Percentiles rank a stretch among this genome's conserved stretches.
These are phyloP conservation scores for Vaccinium corymbosum DNA, from an alignment of 148 eudicot genomes.

Conservation along the genomic window DNA sequence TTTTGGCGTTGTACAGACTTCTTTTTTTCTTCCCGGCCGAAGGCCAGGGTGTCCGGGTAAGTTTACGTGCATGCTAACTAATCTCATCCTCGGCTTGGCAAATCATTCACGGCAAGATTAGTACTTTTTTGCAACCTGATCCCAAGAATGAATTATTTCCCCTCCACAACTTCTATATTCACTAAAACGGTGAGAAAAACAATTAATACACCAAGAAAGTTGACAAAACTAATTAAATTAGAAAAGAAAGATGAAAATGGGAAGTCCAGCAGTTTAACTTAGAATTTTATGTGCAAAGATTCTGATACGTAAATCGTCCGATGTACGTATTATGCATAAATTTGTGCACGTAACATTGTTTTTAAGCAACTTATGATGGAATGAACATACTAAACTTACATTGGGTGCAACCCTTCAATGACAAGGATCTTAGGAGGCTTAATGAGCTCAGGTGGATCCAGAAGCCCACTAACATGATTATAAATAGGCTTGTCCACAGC, in stretches of 20 bases:
- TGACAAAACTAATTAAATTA: neutral
- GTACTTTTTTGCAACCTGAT: no score
- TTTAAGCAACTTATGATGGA: neutral
- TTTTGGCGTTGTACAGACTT: no score
- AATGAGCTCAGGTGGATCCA: slow-evolving; percentile 91
- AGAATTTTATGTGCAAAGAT: neutral
- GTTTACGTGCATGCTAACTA: no score
- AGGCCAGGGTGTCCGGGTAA: no score
- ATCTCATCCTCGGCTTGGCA: no score
- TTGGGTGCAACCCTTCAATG: slow-evolving; percentile 96
- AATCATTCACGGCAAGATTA: no score
- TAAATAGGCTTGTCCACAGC: slow-evolving; percentile 89
- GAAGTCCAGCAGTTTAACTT: neutral
- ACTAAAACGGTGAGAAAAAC: neutral
- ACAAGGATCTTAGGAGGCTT: slow-evolving; percentile 96
- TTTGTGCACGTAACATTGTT: neutral
- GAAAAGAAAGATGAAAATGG: neutral
- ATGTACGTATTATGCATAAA: neutral
- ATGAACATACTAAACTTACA: slow-evolving; percentile 45
- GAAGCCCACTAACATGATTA: slow-evolving; percentile 83
- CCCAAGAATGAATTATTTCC: neutral
- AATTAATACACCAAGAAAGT: neutral
- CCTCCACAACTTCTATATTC: neutral
- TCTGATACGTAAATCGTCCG: neutral
- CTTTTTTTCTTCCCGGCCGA: no score